A percentile compares a stretch with the other conserved stretches of the same genome.
Evolutionary conservation across 2,329 filamentous ascomycete genomes (phyloP).

Genomic region (Fusarium torulosum): DNA sequence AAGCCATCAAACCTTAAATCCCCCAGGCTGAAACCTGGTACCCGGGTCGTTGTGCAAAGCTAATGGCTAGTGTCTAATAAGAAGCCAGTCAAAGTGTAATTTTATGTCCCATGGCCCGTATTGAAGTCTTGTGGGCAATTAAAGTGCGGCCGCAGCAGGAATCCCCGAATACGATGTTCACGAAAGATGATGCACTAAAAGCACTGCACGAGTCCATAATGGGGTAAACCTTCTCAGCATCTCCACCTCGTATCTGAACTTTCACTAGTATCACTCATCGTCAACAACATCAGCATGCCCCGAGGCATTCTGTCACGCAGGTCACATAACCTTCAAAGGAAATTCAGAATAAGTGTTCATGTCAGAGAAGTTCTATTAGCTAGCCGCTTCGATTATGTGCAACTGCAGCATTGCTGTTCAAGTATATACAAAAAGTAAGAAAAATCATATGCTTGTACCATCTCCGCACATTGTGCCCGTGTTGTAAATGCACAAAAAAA

Average conservation of each 20-base stretch:
- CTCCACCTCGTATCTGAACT: too few relatives aligned
- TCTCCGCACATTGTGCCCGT: not conserved
- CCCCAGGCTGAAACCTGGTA: not conserved
- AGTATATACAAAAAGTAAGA: slow-evolving; percentile 21
- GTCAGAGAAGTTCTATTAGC: slow-evolving; percentile 14
- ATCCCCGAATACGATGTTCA: too few relatives aligned
- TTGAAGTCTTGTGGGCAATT: not conserved
- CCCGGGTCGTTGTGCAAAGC: not conserved
- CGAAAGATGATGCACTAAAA: too few relatives aligned
- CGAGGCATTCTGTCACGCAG: not conserved
- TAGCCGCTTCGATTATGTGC: slow-evolving; percentile 6
- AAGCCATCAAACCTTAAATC: slow-evolving; percentile 19
- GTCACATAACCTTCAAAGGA: not conserved
- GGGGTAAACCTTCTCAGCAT: too few relatives aligned
- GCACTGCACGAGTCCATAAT: too few relatives aligned
- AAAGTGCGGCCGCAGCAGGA: not conserved
- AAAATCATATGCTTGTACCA: slow-evolving; percentile 6
- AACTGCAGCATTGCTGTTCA: slow-evolving; percentile 1
- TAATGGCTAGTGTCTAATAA: not conserved
- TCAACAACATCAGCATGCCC: not conserved
- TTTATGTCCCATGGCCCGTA: not conserved
- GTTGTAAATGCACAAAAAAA: slow-evolving; percentile 2
- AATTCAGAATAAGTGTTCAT: not conserved
- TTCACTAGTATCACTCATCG: too few relatives aligned
- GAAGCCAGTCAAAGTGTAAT: not conserved